phyloP scores from a whole-genome alignment of 768 basidiomycete genomes.

The Boletus huronensis region DNA sequence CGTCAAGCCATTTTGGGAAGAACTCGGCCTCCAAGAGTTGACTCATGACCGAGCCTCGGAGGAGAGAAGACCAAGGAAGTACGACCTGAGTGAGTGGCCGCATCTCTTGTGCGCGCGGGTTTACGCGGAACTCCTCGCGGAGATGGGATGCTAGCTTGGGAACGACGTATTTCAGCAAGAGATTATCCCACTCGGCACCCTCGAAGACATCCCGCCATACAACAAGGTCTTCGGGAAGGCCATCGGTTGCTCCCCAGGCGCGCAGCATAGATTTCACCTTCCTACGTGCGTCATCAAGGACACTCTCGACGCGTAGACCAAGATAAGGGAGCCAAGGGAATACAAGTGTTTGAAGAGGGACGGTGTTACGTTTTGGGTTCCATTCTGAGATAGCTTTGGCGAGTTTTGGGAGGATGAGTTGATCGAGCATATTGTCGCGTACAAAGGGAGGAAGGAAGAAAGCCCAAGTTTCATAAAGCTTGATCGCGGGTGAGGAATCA shows the following conservation, averaged over 20 bases:
- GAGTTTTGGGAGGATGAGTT: conserved; percentile 92
- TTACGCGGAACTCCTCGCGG: conserved; percentile 83
- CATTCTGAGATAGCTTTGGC: conserved; percentile 81
- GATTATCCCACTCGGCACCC: conserved; percentile 80
- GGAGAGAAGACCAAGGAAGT: conserved; percentile 69
- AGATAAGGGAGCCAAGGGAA: conserved; percentile 96
- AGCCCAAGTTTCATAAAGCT: conserved; percentile 85
- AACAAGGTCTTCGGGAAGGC: conserved; percentile 67
- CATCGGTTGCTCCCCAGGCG: conserved; percentile 68
- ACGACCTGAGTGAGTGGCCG: conserved; percentile 65
- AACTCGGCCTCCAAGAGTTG: conserved; percentile 89
- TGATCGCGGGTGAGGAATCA: conserved; percentile 70
- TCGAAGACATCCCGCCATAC: conserved; percentile 88
- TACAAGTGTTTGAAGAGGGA: conserved; percentile 72
- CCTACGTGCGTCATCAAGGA: conserved; percentile 84
- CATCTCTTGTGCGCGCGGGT: conserved; percentile 90
- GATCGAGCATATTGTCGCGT: conserved; percentile 92
- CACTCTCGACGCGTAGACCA: conserved; percentile 74
- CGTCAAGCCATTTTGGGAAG: conserved; percentile 96
- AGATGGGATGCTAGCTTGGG: conserved; percentile 84
- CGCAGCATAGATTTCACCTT: conserved; percentile 80
- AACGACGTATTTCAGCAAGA: conserved; percentile 86
- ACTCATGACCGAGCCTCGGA: conserved; percentile 73
- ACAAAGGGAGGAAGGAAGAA: conserved; percentile 87
- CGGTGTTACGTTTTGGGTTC: conserved; percentile 57